Percentiles rank a stretch among this genome's conserved stretches.
Evolutionary conservation across 1,139 yeast species (phyloP).

Genomic region (Saccharomyces hybrid): DNA sequence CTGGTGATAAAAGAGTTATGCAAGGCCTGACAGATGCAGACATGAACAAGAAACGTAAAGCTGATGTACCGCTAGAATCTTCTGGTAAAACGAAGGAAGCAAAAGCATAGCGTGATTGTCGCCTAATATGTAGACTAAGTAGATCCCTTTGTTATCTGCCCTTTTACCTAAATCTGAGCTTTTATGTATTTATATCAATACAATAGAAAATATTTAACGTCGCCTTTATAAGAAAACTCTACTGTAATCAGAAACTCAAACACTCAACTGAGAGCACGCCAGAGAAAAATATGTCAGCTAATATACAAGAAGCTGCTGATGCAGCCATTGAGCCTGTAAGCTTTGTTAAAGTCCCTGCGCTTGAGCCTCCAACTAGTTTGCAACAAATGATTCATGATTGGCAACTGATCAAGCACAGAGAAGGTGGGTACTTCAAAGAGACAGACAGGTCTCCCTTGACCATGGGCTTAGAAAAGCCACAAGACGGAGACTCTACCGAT

Average conservation of each 20-base stretch:
- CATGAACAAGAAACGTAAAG: constrained; percentile 17
- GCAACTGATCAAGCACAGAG: constrained; percentile 36
- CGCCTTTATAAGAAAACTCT: not conserved
- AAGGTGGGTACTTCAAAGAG: constrained; percentile 46
- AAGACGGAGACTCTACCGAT: constrained; percentile 6
- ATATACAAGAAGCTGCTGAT: constrained; percentile 3
- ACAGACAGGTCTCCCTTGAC: constrained; percentile 41
- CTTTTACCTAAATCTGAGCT: not conserved
- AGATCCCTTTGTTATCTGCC: not conserved
- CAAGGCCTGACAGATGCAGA: constrained; percentile 13
- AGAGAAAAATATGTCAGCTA: not conserved
- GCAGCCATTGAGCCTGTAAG: constrained; percentile 12
- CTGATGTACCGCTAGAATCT: constrained; percentile 11
- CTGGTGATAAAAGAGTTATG: constrained; percentile 40
- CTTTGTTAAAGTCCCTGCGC: constrained; percentile 16
- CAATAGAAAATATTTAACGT: not conserved
- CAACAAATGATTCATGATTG: constrained; percentile 29
- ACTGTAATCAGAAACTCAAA: not conserved
- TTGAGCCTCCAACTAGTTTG: constrained; percentile 15
- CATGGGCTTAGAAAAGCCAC: constrained; percentile 34
- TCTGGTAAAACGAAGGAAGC: not conserved
- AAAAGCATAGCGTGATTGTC: not conserved
- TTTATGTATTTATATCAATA: not conserved
- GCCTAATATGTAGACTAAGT: too few species aligned
- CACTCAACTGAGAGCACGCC: not conserved